Base-by-base conservation (phyloP, 176 grass and related monocot genomes). In the Aegilops umbellulata region DNA sequence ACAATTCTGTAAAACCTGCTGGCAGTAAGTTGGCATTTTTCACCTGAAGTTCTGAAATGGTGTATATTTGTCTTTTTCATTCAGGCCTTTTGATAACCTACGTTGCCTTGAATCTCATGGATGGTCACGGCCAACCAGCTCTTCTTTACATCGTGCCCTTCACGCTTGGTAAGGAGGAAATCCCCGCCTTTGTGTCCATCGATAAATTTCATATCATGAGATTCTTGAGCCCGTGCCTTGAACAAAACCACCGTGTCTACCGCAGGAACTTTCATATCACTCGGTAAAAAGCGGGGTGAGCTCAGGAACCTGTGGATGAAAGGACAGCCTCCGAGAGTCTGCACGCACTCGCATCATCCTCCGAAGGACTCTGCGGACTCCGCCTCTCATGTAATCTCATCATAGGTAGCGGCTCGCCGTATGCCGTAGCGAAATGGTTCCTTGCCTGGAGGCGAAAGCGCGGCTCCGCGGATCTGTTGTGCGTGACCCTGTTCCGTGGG, bases 111-210 rank as follows among this genome's bases (percentile, higher is more conserved):
- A 99, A 99, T 75, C 94, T 99, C 65, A 99, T 99, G 97, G 97
- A 99, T 82, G 97, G 94, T 1, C 90, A 99, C 77, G 97, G 94
- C 14, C 97, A 99, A 76, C 97, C 97, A 10, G 94, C 97, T 80
- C 88, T 99, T 86, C 89, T 99, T 82, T 99, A 99, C 82, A 94
- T 99, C 14, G 97, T 99, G 25, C 97, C 97, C 76, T 99, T 99
- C 90, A 96, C 94, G 7, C 87, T 99, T 11, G 86, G 97, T 95
- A 85, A 94, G 93, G 89, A 44, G 39, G 2, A 49, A 62, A 8
- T 4, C 24, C 24, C 0, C 12, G 5, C 42, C 14, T 57, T 39
- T 74, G 36, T 75, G 20, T 3, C 76, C 46, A 25, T 1, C 29
- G 3, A 73, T 34, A 61, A 70, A 65, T 42, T 82, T 49, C 34